A percentile compares a stretch with the other conserved stretches of the same genome.
Conservation (phyloP, 305 asterid genomes). For the Fraxinus ornus region DNA sequence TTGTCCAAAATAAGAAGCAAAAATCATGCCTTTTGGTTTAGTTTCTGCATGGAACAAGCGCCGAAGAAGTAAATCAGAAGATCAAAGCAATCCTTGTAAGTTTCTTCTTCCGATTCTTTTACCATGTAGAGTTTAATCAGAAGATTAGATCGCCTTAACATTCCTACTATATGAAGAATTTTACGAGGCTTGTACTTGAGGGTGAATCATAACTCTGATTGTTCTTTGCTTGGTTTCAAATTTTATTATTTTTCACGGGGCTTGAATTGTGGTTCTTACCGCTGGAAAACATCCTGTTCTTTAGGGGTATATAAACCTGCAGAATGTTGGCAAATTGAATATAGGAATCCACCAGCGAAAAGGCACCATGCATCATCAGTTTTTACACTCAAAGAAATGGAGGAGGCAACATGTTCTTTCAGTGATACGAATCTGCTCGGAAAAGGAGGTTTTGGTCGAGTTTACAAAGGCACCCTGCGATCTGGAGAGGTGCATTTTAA, state of each 20-base stretch:
- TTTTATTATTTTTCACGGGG: not conserved
- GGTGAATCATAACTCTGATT: not conserved
- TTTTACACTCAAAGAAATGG: conserved; percentile 80
- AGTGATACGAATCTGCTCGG: conserved; percentile 81
- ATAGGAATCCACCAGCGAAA: conserved; percentile 63
- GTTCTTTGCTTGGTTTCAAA: not conserved
- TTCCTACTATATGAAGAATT: not conserved
- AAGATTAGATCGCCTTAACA: not conserved
- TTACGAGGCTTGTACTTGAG: not conserved
- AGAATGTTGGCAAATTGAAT: conserved; percentile 75
- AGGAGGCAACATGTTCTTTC: conserved; percentile 72
- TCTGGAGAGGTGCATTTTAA: conserved; percentile 70
- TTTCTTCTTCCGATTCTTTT: conserved; percentile 4
- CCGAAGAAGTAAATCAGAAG: conserved; percentile 80
- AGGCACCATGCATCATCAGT: conserved; percentile 72
- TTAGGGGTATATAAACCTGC: conserved; percentile 86
- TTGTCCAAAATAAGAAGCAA: not conserved
- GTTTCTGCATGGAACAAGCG: conserved; percentile 60
- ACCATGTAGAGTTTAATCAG: not conserved
- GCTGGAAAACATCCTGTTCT: conserved; percentile 1
- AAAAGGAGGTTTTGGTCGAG: conserved; percentile 93
- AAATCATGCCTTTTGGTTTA: conserved; percentile 46
- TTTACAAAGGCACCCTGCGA: conserved; percentile 77
- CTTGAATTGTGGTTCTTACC: conserved; percentile 5
- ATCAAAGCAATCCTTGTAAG: conserved; percentile 70